Evolutionary conservation across 495 filamentous ascomycete species (phyloP).

Genomic region (Talaromyces adpressus): DNA sequence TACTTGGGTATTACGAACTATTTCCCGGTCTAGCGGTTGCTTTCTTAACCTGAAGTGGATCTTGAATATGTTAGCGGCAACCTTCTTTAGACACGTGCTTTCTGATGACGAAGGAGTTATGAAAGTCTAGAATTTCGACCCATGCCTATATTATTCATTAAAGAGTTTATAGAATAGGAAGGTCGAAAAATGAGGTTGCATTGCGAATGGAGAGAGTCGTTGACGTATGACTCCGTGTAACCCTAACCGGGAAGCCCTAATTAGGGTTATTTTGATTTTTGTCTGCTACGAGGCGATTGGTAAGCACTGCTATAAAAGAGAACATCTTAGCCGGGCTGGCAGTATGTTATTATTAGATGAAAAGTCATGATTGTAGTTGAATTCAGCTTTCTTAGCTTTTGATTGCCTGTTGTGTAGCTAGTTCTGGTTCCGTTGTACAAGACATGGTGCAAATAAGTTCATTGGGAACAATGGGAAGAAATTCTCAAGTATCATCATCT

Average conservation of each 20-base stretch:
- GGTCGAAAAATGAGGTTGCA: background rate
- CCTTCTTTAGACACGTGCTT: background rate
- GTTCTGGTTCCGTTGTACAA: background rate
- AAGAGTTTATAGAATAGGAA: background rate
- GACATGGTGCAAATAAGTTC: no score
- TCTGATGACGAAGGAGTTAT: background rate
- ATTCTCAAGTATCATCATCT: no score
- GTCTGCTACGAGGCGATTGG: background rate
- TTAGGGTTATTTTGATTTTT: background rate
- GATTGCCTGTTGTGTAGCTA: background rate
- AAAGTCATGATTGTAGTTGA: background rate
- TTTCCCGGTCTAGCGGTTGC: background rate
- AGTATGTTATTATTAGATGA: background rate
- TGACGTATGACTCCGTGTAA: background rate
- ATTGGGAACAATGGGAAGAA: no score
- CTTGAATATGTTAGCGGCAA: background rate
- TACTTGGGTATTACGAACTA: background rate
- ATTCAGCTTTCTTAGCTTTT: background rate
- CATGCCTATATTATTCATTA: background rate
- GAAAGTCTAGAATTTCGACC: background rate
- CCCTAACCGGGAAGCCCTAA: background rate
- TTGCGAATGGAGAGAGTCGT: background rate
- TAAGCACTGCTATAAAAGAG: background rate
- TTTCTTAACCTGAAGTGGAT: background rate
- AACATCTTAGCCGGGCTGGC: no score